Evolutionary conservation across 495 filamentous ascomycete species (phyloP), one percentile per base, ranked within the genome.

Genomic region (Aspergillus biplanus): DNA sequence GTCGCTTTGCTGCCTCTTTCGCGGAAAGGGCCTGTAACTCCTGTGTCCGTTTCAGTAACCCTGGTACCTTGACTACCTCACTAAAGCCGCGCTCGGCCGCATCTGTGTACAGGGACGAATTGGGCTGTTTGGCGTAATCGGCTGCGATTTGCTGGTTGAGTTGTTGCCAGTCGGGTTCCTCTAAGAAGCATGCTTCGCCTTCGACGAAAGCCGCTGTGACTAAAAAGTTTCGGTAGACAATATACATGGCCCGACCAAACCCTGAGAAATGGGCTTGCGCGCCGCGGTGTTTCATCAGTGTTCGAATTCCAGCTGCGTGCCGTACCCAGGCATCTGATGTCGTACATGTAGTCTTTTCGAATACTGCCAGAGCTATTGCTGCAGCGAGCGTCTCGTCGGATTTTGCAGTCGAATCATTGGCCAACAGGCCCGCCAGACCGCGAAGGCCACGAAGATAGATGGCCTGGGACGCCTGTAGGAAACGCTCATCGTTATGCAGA

Each of bases 251-350:
- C n/a, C 65, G 67, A 3, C 73, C 76, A 42, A 78, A 76, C 0
- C 74, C 76, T 9, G 63, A 50, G 21, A 69, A 63, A 52, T 78
- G 71, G 8, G 70, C 68, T 32, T 62, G 52, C 6, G 72, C 69
- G 0, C 76, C 75, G 13, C 78, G 76, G 7, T 72, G 65, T 39
- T 67, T 65, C 58, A 79, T 73, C 34, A 78, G 61, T 4, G 69
- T 67, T 18, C 69, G 69, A 21, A 76, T 71, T n/a, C 78, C 78
- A 6, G 69, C 60, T 6, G 74, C 74, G 65, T 79, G 76, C 46
- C 69, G 69, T 5, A 77, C 58, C 74, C 76, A 80, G 2, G 74
- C 67, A 34, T 72, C 52, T 11, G 65, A 49, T 12, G 65, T 68
- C 33, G 73, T 79, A 55, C 71, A 72, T 18, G 69, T 66, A 57